Base-by-base conservation (phyloP, 1,284 basidiomycete species). In the Ustilago hordei region DNA sequence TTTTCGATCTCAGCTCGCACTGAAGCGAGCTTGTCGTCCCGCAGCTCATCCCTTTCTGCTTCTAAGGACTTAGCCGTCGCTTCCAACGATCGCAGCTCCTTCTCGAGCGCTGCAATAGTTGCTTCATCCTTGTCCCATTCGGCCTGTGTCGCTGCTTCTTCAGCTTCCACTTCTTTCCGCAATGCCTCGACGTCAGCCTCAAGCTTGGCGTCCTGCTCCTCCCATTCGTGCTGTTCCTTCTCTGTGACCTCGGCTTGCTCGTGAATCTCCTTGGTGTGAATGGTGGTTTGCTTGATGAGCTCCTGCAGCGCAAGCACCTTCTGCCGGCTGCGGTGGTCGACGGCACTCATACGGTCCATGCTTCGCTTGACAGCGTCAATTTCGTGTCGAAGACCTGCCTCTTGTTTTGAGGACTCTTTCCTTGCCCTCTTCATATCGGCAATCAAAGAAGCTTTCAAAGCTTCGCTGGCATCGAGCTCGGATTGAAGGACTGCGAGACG, bases 261-360 rank as follows among this genome's bases (percentile, higher is more conserved):
- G 57, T 81, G 76, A 32, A 80, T 73, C 55, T 81, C 78, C 23
- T 75, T 68, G 28, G 70, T 70, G 28, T 76, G 74, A 17, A 69
- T 60, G 48, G 73, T 79, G 45, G 81, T 72, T 67, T 83, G 81
- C 61, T 79, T 73, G 59, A 83, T 82, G 47, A 75, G 70, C 61
- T 83, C 81, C 62, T 81, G 80, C 59, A 83, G 55, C 1, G 81
- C 80, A 36, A 82, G 47, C 2, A 83, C 79, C 52, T 82, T 83
- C 53, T 82, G 81, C 31, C 78, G 78, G 53, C 67, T 77, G 45
- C 81, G 70, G 45, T 82, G 78, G 50, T 83, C 81, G 9, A 73
- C 69, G 2, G 69, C 72, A 47, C 68, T 78, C 75, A 80, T 74
- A 15, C 80, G 66, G 17, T 81, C 80, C 60, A 81, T 73, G 17